A percentile compares a stretch with the other conserved stretches of the same genome.
Evolutionary conservation across 768 basidiomycete species (phyloP).

Genomic region (Rhizopogon roseolus): DNA sequence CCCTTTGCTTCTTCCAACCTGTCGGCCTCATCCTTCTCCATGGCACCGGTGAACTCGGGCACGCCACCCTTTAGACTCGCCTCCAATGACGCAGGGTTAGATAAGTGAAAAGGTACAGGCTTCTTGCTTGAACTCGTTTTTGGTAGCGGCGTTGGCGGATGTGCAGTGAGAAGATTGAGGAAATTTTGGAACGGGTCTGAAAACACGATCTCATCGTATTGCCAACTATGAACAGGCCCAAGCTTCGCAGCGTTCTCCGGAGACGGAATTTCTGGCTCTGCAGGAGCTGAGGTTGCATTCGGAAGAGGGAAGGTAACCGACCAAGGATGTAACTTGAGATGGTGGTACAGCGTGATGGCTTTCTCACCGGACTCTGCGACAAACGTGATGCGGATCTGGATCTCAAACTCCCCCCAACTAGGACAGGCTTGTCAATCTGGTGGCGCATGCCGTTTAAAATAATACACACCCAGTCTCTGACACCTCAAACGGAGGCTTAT

Average conservation of each 20-base stretch:
- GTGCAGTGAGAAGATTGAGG: slow-evolving; percentile 71
- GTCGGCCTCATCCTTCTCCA: slow-evolving; percentile 86
- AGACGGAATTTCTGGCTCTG: slow-evolving; percentile 63
- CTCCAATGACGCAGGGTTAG: slow-evolving; percentile 55
- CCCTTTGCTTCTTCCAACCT: slow-evolving; percentile 74
- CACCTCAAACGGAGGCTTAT: slow-evolving; percentile 91
- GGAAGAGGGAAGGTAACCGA: slow-evolving; percentile 32
- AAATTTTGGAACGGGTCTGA: slow-evolving; percentile 88
- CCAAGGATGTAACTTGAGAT: slow-evolving; percentile 95
- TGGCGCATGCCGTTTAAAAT: not conserved
- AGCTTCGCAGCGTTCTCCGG: slow-evolving; percentile 60
- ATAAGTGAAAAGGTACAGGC: slow-evolving; percentile 69
- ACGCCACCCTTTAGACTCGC: slow-evolving; percentile 58
- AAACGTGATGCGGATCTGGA: slow-evolving; percentile 89
- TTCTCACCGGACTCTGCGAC: slow-evolving; percentile 89
- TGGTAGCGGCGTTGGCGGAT: slow-evolving; percentile 81
- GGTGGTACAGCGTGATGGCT: slow-evolving; percentile 80
- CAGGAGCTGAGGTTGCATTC: slow-evolving; percentile 14
- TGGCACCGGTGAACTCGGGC: slow-evolving; percentile 79
- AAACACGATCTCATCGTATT: slow-evolving; percentile 98
- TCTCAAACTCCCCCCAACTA: slow-evolving; percentile 98
- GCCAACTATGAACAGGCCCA: slow-evolving; percentile 93
- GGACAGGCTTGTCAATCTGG: not conserved
- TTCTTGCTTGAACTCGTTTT: slow-evolving; percentile 38
- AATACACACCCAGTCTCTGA: slow-evolving; percentile 83